Conservation (phyloP, 2,329 filamentous ascomycete genomes). For the Zymoseptoria brevis region DNA sequence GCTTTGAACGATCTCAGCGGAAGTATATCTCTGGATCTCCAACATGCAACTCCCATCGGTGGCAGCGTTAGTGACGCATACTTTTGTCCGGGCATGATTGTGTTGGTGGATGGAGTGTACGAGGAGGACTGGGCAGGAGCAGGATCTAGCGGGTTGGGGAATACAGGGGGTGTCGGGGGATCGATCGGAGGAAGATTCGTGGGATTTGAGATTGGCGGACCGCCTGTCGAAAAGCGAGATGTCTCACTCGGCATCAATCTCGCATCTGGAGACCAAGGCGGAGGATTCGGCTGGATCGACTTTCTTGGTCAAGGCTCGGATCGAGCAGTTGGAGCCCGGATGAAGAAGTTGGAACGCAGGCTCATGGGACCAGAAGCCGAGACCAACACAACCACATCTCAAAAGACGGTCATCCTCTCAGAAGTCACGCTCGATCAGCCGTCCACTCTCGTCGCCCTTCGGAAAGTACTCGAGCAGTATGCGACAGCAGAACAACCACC, state of each 20-base stretch:
- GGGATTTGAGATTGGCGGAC: constrained; percentile 82
- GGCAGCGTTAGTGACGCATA: constrained; percentile 54
- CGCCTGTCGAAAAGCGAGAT: constrained; percentile 78
- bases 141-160: constrained; percentile 52
- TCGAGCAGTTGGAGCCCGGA: constrained; percentile 69
- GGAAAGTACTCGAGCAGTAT: constrained; percentile 70
- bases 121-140: constrained; percentile 76
- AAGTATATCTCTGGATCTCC: constrained; percentile 75
- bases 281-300: constrained; percentile 94
- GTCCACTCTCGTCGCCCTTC: constrained; percentile 69
- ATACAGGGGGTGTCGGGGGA: constrained; percentile 75
- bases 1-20: constrained; percentile 82
- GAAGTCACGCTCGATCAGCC: constrained; percentile 83
- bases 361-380: constrained; percentile 42
- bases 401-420: constrained; percentile 66
- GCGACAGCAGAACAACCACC: constrained; percentile 55
- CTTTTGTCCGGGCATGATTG: constrained; percentile 94
- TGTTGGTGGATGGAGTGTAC: constrained; percentile 91
- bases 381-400: constrained; percentile 18
- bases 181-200: constrained; percentile 88
- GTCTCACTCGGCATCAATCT: constrained; percentile 61
- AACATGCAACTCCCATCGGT: constrained; percentile 65
- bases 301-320: constrained; percentile 89
- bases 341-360: constrained; percentile 70
- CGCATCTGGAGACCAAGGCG: constrained; percentile 52